Base-by-base conservation (phyloP, 192 early-diverging fungal species). In the Geosiphon pyriformis region DNA sequence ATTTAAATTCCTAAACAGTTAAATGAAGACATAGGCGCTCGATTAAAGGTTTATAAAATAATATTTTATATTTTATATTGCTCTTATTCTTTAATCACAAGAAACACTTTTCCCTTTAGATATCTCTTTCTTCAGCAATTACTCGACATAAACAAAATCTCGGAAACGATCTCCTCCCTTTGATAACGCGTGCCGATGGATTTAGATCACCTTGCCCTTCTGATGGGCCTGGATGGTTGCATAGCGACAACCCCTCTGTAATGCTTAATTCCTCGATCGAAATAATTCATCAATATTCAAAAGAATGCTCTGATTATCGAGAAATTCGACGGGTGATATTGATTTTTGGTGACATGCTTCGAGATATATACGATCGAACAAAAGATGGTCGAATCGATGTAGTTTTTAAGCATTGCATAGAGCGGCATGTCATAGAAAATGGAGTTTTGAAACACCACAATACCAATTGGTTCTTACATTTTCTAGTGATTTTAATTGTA, bases 401-500 rank as follows among this genome's bases (percentile, higher is more conserved):
- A 3, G 52, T 57, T 17, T 57, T 67, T 23, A 37, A 57, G 47
- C 46, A 30, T 17, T 67, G 65, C 50, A 46, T 47, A 15, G 65
- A 67, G n/a, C 12, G 12, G 30, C 2, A 6, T 33, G 22, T 15
- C 32, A 53, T 53, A 29, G 54, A 57, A 26, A 32, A 57, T 37
- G 25, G 47, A 6, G 6, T 67, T 37, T 26, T 67, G 4, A 56
- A 18, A 12, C 30, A 65, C 31, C 10, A 37, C 20, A 29, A 27
- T 8, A n/a, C 33, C 7, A 47, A 11, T n/a, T 72, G 73, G 73
- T 61, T 72, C 0, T 59, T 67, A 29, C 30, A 66, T 11, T 78
- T 78, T 56, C 26, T 78, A 29, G 34, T 64, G 3, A 35, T 72
- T 3, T 42, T 78, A 11, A 68, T 75, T 12, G 54, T 63, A 7